Evolutionary conservation across 2,329 filamentous ascomycete genomes (phyloP).

Genomic region (Calycina marina): DNA sequence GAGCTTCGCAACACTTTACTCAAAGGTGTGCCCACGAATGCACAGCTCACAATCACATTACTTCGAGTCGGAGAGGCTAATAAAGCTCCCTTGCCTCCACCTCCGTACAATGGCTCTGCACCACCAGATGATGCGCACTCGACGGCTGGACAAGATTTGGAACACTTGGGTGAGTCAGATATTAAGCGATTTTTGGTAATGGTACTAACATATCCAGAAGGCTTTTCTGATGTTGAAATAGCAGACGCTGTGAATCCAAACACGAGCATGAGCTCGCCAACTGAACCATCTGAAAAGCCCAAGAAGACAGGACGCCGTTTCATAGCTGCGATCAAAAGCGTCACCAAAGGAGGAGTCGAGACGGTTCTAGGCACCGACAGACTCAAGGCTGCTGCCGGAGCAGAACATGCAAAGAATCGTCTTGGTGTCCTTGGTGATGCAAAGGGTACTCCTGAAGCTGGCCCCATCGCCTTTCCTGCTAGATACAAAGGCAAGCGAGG

Average conservation of each 20-base stretch:
- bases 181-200: neutral
- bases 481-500: slow-evolving; percentile 59
- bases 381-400: slow-evolving; percentile 43
- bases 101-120: slow-evolving; percentile 29
- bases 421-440: slow-evolving; percentile 48
- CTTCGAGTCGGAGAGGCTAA: slow-evolving; percentile 72
- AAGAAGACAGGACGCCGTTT: slow-evolving; percentile 17
- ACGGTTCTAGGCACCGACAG: slow-evolving; percentile 58
- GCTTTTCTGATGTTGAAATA: slow-evolving; percentile 17
- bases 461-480: slow-evolving; percentile 64
- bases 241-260: slow-evolving; percentile 26
- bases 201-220: slow-evolving; percentile 13
- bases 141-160: slow-evolving; percentile 35
- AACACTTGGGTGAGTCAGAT: slow-evolving; percentile 31
- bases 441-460: slow-evolving; percentile 33
- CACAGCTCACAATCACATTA: slow-evolving; percentile 67
- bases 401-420: slow-evolving; percentile 49
- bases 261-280: slow-evolving; percentile 19
- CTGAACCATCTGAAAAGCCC: slow-evolving; percentile 6
- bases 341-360: slow-evolving; percentile 50
- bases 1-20: slow-evolving; percentile 64
- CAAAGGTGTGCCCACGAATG: slow-evolving; percentile 73
- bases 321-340: slow-evolving; percentile 49
- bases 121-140: slow-evolving; percentile 28
- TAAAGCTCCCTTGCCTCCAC: slow-evolving; percentile 60